phyloP scores from a whole-genome alignment of 495 filamentous ascomycete genomes.

The Tuber aestivum region DNA sequence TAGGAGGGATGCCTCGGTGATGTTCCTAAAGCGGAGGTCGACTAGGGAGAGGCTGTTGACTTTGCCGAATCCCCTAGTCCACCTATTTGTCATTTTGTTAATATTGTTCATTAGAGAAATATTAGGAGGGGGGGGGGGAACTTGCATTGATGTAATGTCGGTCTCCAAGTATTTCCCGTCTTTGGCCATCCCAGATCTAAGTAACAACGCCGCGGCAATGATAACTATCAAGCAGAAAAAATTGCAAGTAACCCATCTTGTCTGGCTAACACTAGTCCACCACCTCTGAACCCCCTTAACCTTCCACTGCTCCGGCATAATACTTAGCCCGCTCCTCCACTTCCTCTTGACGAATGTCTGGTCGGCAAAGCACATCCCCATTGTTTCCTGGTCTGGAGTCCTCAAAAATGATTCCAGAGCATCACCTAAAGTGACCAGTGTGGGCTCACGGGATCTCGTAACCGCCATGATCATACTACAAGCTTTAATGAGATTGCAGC shows the following conservation, averaged over 20 bases:
- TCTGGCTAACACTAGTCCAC: not conserved
- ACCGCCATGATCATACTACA: slow-evolving; percentile 38
- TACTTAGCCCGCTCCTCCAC: not conserved
- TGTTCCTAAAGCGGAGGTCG: not conserved
- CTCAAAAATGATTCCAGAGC: slow-evolving; percentile 15
- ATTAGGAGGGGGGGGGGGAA: not conserved
- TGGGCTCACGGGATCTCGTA: slow-evolving; percentile 27
- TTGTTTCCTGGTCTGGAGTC: slow-evolving; percentile 12
- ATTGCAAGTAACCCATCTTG: slow-evolving; percentile 9
- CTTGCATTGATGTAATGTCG: not conserved
- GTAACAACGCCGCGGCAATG: not conserved
- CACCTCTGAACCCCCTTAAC: not conserved
- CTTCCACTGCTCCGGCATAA: not conserved
- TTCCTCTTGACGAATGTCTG: not conserved
- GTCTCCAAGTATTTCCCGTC: not conserved
- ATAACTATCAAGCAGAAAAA: not conserved
- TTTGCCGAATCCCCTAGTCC: slow-evolving; percentile 14
- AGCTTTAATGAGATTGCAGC: slow-evolving; percentile 45
- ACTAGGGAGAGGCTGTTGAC: not conserved
- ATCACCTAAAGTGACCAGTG: slow-evolving; percentile 24
- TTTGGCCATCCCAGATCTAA: not conserved
- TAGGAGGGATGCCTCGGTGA: slow-evolving; percentile 38
- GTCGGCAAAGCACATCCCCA: not conserved
- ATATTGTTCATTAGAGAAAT: not conserved
- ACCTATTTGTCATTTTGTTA: not conserved